These are phyloP conservation scores for Elongisporangium anandrum DNA, from an alignment of 352 stramenopile genomes.

Conservation along the genomic window DNA sequence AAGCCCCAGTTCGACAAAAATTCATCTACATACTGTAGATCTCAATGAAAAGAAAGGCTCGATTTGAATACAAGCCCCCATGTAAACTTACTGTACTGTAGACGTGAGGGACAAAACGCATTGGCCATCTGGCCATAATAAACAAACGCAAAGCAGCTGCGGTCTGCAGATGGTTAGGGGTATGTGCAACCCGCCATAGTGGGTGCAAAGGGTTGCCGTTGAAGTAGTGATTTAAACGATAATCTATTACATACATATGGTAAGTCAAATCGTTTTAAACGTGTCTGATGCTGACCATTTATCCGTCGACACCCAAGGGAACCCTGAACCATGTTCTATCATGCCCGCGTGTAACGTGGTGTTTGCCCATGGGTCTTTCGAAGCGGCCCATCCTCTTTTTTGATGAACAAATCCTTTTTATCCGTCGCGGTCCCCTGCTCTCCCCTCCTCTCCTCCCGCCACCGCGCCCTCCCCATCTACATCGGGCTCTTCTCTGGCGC, in stretches of 20 bases:
- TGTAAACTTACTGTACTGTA: background rate
- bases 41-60: background rate
- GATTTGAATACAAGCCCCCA: background rate
- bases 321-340: background rate
- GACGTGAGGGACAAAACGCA: background rate
- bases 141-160: background rate
- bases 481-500: background rate
- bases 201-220: background rate
- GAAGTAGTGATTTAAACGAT: background rate
- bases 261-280: background rate
- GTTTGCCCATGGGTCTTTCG: background rate
- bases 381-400: background rate
- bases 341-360: background rate
- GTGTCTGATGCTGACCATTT: background rate
- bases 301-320: background rate
- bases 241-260: background rate
- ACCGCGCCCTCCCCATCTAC: background rate
- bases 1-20: background rate
- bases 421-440: background rate
- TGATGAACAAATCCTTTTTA: background rate
- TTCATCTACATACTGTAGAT: background rate
- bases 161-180: background rate
- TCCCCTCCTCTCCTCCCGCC: background rate
- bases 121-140: background rate
- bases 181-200: background rate